Percentiles rank a stretch among this genome's conserved stretches.
These are phyloP conservation scores for Candida palmyrensis DNA, from an alignment of 805 yeast genomes.

Conservation along the genomic window DNA sequence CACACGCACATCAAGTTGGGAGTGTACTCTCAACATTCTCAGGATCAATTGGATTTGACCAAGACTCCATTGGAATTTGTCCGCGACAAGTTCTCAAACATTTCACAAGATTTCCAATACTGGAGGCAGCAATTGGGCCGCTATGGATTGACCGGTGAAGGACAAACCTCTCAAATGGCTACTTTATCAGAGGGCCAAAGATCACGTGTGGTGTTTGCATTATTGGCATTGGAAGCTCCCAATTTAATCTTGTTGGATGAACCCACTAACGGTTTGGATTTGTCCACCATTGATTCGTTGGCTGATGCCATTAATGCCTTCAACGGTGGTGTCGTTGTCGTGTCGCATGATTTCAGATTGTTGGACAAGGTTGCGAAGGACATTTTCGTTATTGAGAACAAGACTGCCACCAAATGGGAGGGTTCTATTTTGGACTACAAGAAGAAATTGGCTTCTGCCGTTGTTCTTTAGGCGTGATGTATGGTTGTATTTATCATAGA, in stretches of 20 bases:
- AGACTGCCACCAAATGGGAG: constrained; percentile 95
- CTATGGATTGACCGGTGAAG: constrained; percentile 98
- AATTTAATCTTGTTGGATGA: constrained; percentile 94
- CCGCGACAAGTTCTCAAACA: constrained; percentile 82
- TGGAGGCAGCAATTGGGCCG: constrained; percentile 98
- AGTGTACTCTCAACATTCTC: constrained; percentile 98
- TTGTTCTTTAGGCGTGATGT: constrained; percentile 47
- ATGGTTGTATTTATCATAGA: constrained; percentile 3
- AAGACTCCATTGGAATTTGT: constrained; percentile 95
- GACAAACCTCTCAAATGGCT: constrained; percentile 98
- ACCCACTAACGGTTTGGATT: constrained; percentile 99
- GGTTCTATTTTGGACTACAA: constrained; percentile 88
- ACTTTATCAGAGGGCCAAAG: constrained; percentile 98
- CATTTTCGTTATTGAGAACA: constrained; percentile 92
- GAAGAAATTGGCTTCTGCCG: constrained; percentile 87
- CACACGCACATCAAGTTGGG: constrained; percentile 98
- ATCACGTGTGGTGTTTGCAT: constrained; percentile 96
- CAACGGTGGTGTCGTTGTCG: constrained; percentile 98
- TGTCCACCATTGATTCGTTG: constrained; percentile 94
- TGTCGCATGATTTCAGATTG: constrained; percentile 97
- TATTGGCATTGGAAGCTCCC: constrained; percentile 92
- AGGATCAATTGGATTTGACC: constrained; percentile 94
- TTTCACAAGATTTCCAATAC: constrained; percentile 98
- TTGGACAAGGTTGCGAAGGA: constrained; percentile 97
- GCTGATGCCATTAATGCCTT: constrained; percentile 93